phyloP scores from a whole-genome alignment of 495 filamentous ascomycete genomes.

The Neurospora tetrasperma region DNA sequence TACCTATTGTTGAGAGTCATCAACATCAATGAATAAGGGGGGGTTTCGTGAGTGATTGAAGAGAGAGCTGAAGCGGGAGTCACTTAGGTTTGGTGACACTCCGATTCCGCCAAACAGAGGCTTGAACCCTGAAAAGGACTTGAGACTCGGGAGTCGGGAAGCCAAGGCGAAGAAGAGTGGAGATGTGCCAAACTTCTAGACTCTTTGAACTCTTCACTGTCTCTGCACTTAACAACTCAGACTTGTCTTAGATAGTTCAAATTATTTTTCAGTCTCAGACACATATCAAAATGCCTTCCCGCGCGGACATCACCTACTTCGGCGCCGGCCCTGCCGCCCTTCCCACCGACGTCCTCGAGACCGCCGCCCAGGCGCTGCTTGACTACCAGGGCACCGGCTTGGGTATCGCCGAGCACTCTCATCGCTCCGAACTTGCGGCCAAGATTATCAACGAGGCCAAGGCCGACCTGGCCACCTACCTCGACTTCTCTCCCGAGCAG shows the following conservation, averaged over 20 bases:
- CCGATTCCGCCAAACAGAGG: conserved; percentile 3
- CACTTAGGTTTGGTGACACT: neutral
- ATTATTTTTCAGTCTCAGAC: neutral
- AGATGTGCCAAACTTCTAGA: neutral
- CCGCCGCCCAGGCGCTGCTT: conserved; percentile 62
- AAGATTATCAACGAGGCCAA: conserved; percentile 59
- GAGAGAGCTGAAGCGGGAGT: neutral
- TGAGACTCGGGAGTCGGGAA: neutral
- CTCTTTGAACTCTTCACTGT: neutral
- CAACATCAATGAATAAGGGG: neutral
- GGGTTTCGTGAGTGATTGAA: neutral
- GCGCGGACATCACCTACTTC: conserved; percentile 40
- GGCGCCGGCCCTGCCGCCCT: conserved; percentile 81
- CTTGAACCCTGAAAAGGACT: conserved; percentile 2
- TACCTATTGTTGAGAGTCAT: neutral
- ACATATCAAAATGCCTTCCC: conserved; percentile 19
- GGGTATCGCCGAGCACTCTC: conserved; percentile 76
- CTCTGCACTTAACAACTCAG: neutral
- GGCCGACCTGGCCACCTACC: conserved; percentile 52
- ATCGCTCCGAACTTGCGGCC: conserved; percentile 69
- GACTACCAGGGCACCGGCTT: conserved; percentile 77
- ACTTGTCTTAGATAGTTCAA: neutral
- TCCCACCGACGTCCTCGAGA: conserved; percentile 65
- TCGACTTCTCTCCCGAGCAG: conserved; percentile 57
- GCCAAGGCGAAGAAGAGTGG: neutral